A percentile compares a stretch with the other conserved stretches of the same genome.
Evolutionary conservation across 495 filamentous ascomycete genomes (phyloP).

Genomic region (Margaritispora aquatica): DNA sequence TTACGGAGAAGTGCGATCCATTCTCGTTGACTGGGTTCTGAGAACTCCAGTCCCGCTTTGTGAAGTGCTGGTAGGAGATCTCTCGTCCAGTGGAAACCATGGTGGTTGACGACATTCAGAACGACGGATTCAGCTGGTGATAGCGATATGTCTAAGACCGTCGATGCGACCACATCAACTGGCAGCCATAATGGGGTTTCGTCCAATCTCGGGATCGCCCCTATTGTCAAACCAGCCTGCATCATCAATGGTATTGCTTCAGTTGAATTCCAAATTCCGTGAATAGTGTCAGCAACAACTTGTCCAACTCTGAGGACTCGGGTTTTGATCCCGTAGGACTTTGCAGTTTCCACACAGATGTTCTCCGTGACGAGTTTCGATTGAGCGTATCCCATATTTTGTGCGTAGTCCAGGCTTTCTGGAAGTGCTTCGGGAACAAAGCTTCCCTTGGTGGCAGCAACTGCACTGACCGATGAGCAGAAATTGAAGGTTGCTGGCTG

Average conservation of each 20-base stretch:
- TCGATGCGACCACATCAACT: constrained; percentile 3
- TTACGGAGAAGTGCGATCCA: constrained; percentile 45
- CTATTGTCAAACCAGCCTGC: constrained; percentile 38
- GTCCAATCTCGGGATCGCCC: constrained; percentile 45
- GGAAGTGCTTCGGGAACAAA: constrained; percentile 34
- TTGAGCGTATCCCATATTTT: constrained; percentile 50
- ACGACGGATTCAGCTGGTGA: constrained; percentile 29
- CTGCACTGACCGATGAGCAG: constrained; percentile 28
- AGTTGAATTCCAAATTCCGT: constrained; percentile 47
- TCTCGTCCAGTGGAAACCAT: constrained; percentile 43
- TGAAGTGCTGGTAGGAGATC: constrained; percentile 43
- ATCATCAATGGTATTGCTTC: constrained; percentile 60
- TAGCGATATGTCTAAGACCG: constrained; percentile 9
- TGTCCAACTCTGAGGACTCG: constrained; percentile 51
- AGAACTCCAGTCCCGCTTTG: constrained; percentile 37
- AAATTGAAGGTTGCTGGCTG: constrained; percentile 26
- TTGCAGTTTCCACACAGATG: constrained; percentile 39
- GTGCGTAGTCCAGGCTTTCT: constrained; percentile 9
- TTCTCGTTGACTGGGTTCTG: constrained; percentile 34
- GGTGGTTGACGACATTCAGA: constrained; percentile 46
- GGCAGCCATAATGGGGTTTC: constrained; percentile 19
- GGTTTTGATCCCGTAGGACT: constrained; percentile 27
- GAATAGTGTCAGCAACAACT: constrained; percentile 41
- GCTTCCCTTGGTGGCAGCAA: constrained; percentile 21
- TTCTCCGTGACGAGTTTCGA: constrained; percentile 60